Percentiles rank a stretch among this genome's conserved stretches.
These are phyloP conservation scores for Cichorium intybus DNA, from an alignment of 140 eudicot species.

Conservation along the genomic window DNA sequence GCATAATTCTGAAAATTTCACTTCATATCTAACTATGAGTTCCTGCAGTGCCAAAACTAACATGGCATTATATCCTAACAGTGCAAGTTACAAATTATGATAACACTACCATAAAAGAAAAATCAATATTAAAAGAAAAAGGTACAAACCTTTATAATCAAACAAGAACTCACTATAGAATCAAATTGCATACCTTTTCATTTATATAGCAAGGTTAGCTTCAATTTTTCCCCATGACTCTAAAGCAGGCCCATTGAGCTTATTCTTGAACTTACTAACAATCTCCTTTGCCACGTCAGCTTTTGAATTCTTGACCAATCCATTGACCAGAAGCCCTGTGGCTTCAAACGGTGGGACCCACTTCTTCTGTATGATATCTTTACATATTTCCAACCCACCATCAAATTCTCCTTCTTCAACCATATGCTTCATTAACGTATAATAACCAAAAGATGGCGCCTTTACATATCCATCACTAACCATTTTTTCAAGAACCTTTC, in stretches of 20 bases:
- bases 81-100: conserved; percentile 14
- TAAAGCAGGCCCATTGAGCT: conserved; percentile 40
- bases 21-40: neutral
- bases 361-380: conserved; percentile 34
- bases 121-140: neutral
- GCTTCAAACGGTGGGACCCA: conserved; percentile 55
- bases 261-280: conserved; percentile 34
- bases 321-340: conserved; percentile 41
- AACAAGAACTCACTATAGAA: neutral
- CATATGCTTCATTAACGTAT: conserved; percentile 40
- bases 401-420: conserved; percentile 39
- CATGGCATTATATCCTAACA: conserved; percentile 4
- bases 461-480: conserved; percentile 34
- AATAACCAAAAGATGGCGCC: conserved; percentile 44
- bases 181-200: conserved; percentile 28
- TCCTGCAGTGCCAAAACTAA: conserved; percentile 7
- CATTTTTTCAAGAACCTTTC: conserved; percentile 46
- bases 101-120: conserved; percentile 4
- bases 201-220: conserved; percentile 39
- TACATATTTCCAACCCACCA: conserved; percentile 40
- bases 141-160: conserved; percentile 2
- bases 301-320: conserved; percentile 40
- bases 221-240: conserved; percentile 52
- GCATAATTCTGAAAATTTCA: conserved; percentile 8
- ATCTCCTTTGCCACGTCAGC: conserved; percentile 39